Base-by-base conservation (phyloP, 495 filamentous ascomycete genomes). In the Choiromyces venosus region DNA sequence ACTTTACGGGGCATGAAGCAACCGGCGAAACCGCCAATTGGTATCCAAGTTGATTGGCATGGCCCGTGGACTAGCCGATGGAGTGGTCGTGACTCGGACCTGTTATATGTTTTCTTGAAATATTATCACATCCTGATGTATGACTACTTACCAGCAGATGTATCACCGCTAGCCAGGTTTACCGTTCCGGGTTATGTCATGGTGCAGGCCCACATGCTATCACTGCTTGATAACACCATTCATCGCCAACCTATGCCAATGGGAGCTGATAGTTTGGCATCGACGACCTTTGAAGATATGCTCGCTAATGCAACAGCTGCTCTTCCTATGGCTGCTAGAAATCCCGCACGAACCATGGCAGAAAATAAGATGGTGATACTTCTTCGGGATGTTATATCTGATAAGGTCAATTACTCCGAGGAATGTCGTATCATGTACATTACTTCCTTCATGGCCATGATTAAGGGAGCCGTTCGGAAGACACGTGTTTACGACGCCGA, bases 21-120 rank as follows among this genome's bases (percentile, higher is more conserved):
- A 71, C 87, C 88, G 42, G 88, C 90, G 16, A 87, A 89, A 68
- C 82, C 88, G 21, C 92, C 93, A 19, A 78, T 96, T 37, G 89
- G 89, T 9, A 84, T 87, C 46, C 88, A 91, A 78, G 91, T 97
- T 37, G 84, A 88, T 37, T 99, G 94, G 94, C 86, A 91, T 77
- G 92, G 94, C 6, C 89, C 90, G 0, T 99, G 95, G 95, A 84
- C 90, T 7, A 87, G 88, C 38, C 88, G 93, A 67, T 99, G 95
- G 95, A 89, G 87, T 75, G 95, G 95, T 12, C 88, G 89, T 25
- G 95, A 99, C 75, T 96, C 91, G 18, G 95, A 97, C 83, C 84
- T 99, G 65, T 92, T 98, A 79, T 98, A 91, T 83, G 90, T 97
- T 21, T 99, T 99, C 82, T 88, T 90, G 82, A 97, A 97, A 83